Evolutionary conservation across 140 eudicot species (phyloP), one percentile per base, ranked within the genome.

Genomic region (Stevia rebaudiana): DNA sequence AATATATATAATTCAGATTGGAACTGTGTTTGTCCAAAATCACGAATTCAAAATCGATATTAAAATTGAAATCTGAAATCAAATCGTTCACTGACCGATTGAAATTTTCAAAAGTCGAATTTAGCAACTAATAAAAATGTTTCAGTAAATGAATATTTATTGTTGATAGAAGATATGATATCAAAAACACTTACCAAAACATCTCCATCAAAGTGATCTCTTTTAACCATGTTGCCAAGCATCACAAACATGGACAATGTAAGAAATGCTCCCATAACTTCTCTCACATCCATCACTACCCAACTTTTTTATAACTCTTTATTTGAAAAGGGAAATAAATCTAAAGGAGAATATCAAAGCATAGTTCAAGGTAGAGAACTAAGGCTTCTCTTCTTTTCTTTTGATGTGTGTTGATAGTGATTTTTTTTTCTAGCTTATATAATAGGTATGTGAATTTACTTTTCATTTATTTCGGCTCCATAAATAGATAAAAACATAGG

Each of bases 221-320:
- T 74, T 59, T 82, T 87, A 39, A 90, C 71, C 97, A 90, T 90
- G 69, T 87, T 83, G 0, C 80, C 90, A 6, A 90, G 85, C 95
- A 87, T 90, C 33, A 83, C 0, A 67, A 87, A 87, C 97, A 90
- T 87, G 50, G 97, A 76, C 41, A 87, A 56, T 2, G 97, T 90
- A 37, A 90, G 90, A 49, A 84, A 11, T 10, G 81, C 94, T 43
- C 83, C 95, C 80, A 82, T 73, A 36, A 90, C 36, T 36, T 90
- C 94, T 74, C 84, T 81, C 47, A 80, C 24, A 56, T 82, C 96
- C 74, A 81, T 56, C 6, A 33, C 70, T 71, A 50, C 52, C 12
- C 8, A 15, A 28, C 23, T 55, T 6, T 5, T 24, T 25, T 53
- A 3, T 69, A 55, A 70, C 51, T 48, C 54, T 63, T 39, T 18